Conservation (phyloP, 495 filamentous ascomycete genomes). For the Lophiotrema nucula region DNA sequence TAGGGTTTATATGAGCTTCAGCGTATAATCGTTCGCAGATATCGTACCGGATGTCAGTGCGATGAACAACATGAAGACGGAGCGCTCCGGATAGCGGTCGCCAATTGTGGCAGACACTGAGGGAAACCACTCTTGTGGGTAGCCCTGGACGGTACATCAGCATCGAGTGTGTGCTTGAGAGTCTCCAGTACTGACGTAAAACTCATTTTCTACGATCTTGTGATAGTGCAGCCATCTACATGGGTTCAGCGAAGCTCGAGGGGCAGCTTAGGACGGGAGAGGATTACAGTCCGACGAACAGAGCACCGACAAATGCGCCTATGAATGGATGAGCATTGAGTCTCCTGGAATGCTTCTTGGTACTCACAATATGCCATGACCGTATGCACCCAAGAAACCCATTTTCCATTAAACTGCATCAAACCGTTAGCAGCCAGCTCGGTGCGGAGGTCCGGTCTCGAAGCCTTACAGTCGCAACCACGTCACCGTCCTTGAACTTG, state of each 20-base stretch:
- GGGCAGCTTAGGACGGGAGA: background rate
- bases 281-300: constrained; percentile 72
- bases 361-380: constrained; percentile 69
- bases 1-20: constrained; percentile 34
- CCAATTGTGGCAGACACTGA: constrained; percentile 99
- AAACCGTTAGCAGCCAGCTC: constrained; percentile 15
- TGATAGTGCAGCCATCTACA: constrained; percentile 72
- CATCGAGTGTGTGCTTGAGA: background rate
- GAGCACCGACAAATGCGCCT: constrained; percentile 88
- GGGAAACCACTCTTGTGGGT: constrained; percentile 98
- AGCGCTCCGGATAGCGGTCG: constrained; percentile 94
- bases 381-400: constrained; percentile 89
- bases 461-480: constrained; percentile 64
- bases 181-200: constrained; percentile 62
- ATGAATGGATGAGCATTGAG: constrained; percentile 2
- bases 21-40: background rate
- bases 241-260: constrained; percentile 24
- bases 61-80: constrained; percentile 95
- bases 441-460: constrained; percentile 30
- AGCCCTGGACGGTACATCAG: constrained; percentile 55
- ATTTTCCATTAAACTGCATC: constrained; percentile 76
- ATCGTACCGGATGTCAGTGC: constrained; percentile 83
- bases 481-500: constrained; percentile 86
- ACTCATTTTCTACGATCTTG: constrained; percentile 97
- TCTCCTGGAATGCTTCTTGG: no score